phyloP scores from a whole-genome alignment of 495 filamentous ascomycete species.

The Neurospora sp. region DNA sequence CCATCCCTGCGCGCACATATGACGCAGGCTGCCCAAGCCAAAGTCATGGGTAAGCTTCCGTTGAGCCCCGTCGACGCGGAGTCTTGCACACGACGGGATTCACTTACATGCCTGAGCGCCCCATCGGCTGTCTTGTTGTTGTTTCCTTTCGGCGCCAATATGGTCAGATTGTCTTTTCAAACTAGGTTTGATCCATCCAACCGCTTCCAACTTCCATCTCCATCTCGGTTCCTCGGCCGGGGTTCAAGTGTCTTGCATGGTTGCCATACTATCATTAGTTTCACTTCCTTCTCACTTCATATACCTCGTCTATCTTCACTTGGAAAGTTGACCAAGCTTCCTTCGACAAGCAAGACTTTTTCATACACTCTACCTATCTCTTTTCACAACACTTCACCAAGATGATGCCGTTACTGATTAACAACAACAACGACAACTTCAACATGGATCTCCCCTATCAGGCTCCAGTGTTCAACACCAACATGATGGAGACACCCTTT shows the following conservation, averaged over 20 bases:
- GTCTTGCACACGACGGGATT: constrained; percentile 13
- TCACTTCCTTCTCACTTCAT: constrained; percentile 1
- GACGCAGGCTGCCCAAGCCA: constrained; percentile 23
- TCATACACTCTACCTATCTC: not conserved
- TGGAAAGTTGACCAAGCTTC: not conserved
- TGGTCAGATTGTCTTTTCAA: constrained; percentile 16
- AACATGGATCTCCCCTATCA: not conserved
- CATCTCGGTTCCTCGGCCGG: constrained; percentile 2
- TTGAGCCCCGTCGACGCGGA: constrained; percentile 20
- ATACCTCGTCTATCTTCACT: not conserved
- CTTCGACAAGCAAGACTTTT: not conserved
- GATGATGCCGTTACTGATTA: constrained; percentile 22
- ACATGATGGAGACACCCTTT: constrained; percentile 19
- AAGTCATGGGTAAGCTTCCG: constrained; percentile 22
- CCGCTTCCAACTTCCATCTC: constrained; percentile 8
- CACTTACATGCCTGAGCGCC: constrained; percentile 20
- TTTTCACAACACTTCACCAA: constrained; percentile 8
- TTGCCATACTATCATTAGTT: not conserved
- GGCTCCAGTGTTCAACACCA: not conserved
- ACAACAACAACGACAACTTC: constrained; percentile 5
- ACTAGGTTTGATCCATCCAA: constrained; percentile 18
- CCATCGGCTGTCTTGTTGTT: constrained; percentile 6
- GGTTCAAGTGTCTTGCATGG: not conserved
- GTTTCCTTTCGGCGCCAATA: constrained; percentile 15
- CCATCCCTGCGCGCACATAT: constrained; percentile 25